Percentiles rank a stretch among this genome's conserved stretches.
Evolutionary conservation across 768 basidiomycete species (phyloP).

Genomic region (Tylopilus rubrobrunneus): DNA sequence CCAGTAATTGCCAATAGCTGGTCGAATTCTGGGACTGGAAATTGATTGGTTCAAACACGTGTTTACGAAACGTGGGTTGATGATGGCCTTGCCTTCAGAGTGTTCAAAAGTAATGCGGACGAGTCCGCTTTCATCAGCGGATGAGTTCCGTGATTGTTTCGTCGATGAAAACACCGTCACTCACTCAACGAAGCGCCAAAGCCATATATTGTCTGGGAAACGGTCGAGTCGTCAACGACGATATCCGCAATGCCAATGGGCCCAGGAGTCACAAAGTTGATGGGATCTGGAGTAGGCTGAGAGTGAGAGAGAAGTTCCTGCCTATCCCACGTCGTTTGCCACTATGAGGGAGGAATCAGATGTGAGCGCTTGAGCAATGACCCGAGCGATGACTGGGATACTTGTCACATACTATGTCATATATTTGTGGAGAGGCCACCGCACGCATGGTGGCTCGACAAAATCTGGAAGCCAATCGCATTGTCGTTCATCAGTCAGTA

Average conservation of each 20-base stretch:
- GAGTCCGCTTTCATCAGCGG: constrained; percentile 54
- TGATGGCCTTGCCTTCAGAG: constrained; percentile 51
- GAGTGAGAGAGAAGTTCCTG: constrained; percentile 29
- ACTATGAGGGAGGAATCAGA: constrained; percentile 32
- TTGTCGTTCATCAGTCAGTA: constrained; percentile 1
- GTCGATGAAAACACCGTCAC: constrained; percentile 6
- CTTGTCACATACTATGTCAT: constrained; percentile 42
- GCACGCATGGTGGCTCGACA: constrained; percentile 19
- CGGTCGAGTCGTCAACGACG: constrained; percentile 47
- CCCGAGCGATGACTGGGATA: background rate
- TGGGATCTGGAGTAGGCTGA: constrained; percentile 27
- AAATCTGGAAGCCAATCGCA: constrained; percentile 16
- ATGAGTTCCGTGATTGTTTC: constrained; percentile 1
- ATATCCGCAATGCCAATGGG: constrained; percentile 59
- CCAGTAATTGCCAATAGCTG: constrained; percentile 57
- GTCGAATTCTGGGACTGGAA: constrained; percentile 44
- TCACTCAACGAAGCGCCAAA: constrained; percentile 66
- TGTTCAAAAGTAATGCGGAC: constrained; percentile 55
- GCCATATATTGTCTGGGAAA: constrained; percentile 63
- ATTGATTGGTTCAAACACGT: background rate
- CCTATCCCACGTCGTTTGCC: constrained; percentile 47
- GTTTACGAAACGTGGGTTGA: background rate
- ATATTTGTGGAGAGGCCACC: constrained; percentile 47
- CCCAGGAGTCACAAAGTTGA: constrained; percentile 42
- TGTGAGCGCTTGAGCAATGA: background rate